A percentile compares a stretch with the other conserved stretches of the same genome.
These are phyloP conservation scores for Leucogyrophana mollusca DNA, from an alignment of 768 basidiomycete species.

Conservation along the genomic window DNA sequence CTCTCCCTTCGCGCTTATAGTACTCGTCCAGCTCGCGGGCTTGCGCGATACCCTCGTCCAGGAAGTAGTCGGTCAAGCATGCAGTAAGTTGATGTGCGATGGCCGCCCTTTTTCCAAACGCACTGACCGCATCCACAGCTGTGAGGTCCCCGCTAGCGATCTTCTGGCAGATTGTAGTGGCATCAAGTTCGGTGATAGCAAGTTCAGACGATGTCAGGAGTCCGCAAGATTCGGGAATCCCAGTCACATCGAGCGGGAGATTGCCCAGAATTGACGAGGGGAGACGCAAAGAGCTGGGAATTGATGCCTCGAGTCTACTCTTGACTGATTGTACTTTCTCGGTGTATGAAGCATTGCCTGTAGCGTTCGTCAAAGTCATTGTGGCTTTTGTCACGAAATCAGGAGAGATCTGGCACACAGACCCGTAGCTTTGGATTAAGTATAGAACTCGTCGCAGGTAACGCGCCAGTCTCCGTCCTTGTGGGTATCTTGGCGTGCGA, in stretches of 20 bases:
- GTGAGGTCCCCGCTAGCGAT: conserved; percentile 23
- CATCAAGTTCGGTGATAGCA: conserved; percentile 26
- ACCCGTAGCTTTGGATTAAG: too few species aligned
- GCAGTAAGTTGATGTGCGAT: conserved; percentile 41
- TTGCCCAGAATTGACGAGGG: not conserved
- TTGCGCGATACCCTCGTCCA: conserved; percentile 31
- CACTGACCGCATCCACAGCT: conserved; percentile 32
- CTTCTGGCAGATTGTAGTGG: conserved; percentile 22
- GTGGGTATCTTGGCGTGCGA: too few species aligned
- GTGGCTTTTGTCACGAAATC: too few species aligned
- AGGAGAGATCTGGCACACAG: too few species aligned
- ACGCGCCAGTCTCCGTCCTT: too few species aligned
- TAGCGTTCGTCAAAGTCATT: not conserved
- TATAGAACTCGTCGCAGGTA: too few species aligned
- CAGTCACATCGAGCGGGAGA: conserved; percentile 16
- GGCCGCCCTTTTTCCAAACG: conserved; percentile 41
- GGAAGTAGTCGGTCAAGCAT: conserved; percentile 37
- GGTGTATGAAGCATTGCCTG: not conserved
- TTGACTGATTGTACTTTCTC: not conserved
- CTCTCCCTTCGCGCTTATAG: conserved; percentile 29
- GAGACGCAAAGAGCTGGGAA: not conserved
- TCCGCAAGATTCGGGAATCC: conserved; percentile 18
- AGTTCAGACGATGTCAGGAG: conserved; percentile 21
- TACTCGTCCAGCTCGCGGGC: conserved; percentile 38
- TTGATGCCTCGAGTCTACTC: not conserved